phyloP scores from a whole-genome alignment of 1,284 basidiomycete genomes.

The Pseudozyma sp. region DNA sequence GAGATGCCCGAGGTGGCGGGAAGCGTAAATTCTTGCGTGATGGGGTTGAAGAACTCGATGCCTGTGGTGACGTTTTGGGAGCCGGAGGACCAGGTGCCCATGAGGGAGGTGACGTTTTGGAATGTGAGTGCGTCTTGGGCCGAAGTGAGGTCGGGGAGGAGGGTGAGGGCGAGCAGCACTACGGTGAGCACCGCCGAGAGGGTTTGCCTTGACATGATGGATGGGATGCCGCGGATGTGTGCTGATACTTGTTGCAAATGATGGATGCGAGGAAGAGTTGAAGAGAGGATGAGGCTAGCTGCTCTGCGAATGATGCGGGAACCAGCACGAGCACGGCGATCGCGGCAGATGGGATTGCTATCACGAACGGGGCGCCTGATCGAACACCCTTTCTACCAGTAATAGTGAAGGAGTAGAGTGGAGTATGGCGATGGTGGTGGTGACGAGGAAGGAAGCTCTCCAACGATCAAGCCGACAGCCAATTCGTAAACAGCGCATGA shows the following conservation, averaged over 20 bases:
- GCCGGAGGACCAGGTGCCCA: slow-evolving; percentile 64
- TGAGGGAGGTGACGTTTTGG: slow-evolving; percentile 45
- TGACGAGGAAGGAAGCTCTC: neutral
- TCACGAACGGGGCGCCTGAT: no score
- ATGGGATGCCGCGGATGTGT: neutral
- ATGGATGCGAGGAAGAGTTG: neutral
- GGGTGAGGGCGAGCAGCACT: slow-evolving; percentile 2
- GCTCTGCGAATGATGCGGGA: neutral
- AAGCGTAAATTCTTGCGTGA: slow-evolving; percentile 59
- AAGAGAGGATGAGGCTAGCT: neutral
- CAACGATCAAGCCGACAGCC: neutral
- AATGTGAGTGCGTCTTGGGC: slow-evolving; percentile 21
- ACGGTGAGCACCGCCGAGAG: slow-evolving; percentile 17
- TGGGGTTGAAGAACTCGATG: slow-evolving; percentile 65
- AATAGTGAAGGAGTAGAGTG: no score
- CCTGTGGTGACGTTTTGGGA: slow-evolving; percentile 62
- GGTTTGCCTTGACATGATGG: slow-evolving; percentile 11
- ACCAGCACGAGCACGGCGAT: neutral
- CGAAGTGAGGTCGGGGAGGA: neutral
- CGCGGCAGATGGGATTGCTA: no score
- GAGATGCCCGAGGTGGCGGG: slow-evolving; percentile 60
- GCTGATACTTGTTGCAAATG: neutral
- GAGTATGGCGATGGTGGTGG: slow-evolving; percentile 8
- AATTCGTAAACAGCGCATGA: no score
- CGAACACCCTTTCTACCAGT: no score